Evolutionary conservation across 1,139 yeast genomes (phyloP), one percentile per base, ranked within the genome.

Genomic region (Candida sp.): DNA sequence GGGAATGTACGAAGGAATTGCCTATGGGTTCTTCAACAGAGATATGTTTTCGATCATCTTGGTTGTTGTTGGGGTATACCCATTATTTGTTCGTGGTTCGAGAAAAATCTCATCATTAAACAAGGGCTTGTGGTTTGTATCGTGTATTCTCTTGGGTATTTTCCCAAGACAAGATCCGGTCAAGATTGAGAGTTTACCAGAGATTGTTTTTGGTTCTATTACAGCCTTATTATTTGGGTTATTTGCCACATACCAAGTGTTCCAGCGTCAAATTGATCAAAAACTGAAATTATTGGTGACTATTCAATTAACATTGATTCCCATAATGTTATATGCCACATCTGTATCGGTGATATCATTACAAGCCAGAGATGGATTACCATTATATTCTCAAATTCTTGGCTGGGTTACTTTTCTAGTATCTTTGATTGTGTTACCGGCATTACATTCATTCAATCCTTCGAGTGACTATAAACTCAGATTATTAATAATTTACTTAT

Each of bases 151-250:
- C 15, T 79, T 91, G 78, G 82, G 95, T 22, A 66, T 77, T 1
- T 93, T 93, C 64, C 90, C 98, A 5, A 73, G 88, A 43, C 79
- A 87, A 53, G 93, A 91, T 52, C 97, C 96, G 1, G 87, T 90
- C 34, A 95, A 93, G 61, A 77, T 79, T 5, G 99, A 95, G 62
- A 77, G 80, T 53, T 65, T 89, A 43, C 45, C 55, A 2, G 87
- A 84, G 58, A 89, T 93, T 45, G 76, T 85, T 46, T 54, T 72
- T n/a, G 93, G 96, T 2, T 87, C 95, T 8, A 61, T 64, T 0
- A 51, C 82, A 12, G 81, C 93, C 56, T 53, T 81, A 0, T 30
- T 70, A 0, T 66, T 85, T 15, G 80, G 87, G 2, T 41, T 73
- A 1, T 49, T 61, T 30, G 82, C 81, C 1, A 51, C 60, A 22